These are phyloP conservation scores for Flueggea neowawraea DNA, from an alignment of 441 rosid genomes.

Conservation along the genomic window DNA sequence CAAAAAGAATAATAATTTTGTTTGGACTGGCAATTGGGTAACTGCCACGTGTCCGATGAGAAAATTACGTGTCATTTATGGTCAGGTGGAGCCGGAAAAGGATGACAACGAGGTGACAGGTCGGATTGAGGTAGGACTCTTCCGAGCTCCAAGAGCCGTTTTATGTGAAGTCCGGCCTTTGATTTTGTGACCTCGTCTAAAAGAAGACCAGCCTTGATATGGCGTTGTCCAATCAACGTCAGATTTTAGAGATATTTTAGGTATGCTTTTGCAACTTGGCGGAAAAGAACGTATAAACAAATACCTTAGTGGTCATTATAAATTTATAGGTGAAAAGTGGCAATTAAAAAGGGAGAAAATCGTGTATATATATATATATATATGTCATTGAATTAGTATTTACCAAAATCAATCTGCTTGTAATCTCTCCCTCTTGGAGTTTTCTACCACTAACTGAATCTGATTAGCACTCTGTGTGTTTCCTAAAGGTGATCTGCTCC, in stretches of 20 bases:
- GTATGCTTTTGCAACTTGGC: not conserved
- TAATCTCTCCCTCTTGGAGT: no score
- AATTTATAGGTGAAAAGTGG: not conserved
- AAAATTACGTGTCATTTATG: not conserved
- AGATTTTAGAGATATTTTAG: not conserved
- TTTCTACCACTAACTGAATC: no score
- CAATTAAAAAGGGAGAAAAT: not conserved
- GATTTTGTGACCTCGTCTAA: no score
- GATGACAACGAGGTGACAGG: conserved; percentile 18
- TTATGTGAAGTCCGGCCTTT: conserved; percentile 12
- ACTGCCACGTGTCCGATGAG: conserved; percentile 7
- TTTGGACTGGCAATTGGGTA: not conserved
- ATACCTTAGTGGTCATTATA: not conserved
- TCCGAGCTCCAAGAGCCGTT: conserved; percentile 21
- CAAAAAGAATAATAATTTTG: no score
- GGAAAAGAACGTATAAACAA: not conserved
- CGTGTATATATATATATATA: not conserved
- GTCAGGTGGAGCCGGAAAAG: conserved; percentile 1
- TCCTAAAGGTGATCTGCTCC: no score
- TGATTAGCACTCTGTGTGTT: no score
- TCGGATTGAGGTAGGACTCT: conserved; percentile 14
- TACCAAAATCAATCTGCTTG: no score
- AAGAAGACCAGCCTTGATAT: not conserved
- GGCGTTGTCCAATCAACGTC: conserved; percentile 22
- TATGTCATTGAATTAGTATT: no score